Base-by-base conservation (phyloP, 2,329 filamentous ascomycete species). In the Shiraia sp. region DNA sequence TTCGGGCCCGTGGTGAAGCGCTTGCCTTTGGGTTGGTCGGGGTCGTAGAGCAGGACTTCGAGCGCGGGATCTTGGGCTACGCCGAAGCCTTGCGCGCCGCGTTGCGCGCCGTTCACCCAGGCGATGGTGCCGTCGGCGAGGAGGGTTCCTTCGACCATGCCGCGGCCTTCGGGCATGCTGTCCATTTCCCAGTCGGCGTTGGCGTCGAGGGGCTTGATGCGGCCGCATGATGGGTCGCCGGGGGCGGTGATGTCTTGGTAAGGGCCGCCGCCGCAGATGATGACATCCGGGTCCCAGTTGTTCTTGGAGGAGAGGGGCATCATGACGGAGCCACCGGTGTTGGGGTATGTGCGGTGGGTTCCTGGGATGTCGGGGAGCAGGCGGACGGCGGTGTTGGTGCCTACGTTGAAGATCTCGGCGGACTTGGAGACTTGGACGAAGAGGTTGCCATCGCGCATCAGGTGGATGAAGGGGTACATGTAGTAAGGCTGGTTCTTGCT, bases 81-180 rank as follows among this genome's bases (percentile, higher is more conserved):
- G 25, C 75, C 79, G 61, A 83, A 85, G 12, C 81, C 81, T 67
- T 83, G 79, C 22, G 78, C 76, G 47, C 81, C 81, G 44, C 70
- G 66, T 45, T 78, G 77, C 53, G 74, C 78, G 42, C 81, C 81
- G 56, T 84, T 83, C 43, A 83, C 66, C 74, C 77, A 82, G 36
- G 96, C 62, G 28, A 82, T 73, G 2, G 76, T 83, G 26, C 81
- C 81, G 52, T 85, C 81, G 6, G 81, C 75, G 26, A 85, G 75
- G 9, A 83, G 69, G 26, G 77, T 76, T 22, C 76, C 79, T 61
- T 83, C 80, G 24, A 83, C 77, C 80, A 84, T 84, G 33, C 74
- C 76, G 45, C 80, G 76, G 19, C 77, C 78, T 57, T 78, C 70
- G 6, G 79, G 79, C 80, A 83, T 83, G 10, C 72, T 65, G 50